Evolutionary conservation across 306 rosid genomes (phyloP).

Genomic region (Cucumis hystrix): DNA sequence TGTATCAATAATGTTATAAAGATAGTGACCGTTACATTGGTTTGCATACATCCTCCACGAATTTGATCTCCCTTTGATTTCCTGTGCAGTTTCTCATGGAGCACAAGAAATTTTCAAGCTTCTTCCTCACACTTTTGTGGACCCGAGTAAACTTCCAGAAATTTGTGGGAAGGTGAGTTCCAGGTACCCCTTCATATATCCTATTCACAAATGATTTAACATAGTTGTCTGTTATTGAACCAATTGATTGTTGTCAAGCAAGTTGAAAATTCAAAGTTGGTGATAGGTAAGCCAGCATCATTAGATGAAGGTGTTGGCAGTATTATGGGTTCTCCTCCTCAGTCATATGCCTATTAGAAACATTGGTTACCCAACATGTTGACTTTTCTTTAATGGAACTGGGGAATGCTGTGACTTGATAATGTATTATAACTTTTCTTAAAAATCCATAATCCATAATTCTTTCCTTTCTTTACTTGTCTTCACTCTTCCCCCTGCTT

Average conservation of each 20-base stretch:
- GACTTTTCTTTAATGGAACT: background rate
- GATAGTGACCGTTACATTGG: background rate
- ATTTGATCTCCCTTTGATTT: constrained; percentile 3
- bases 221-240: background rate
- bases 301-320: background rate
- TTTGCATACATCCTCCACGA: background rate
- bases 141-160: constrained; percentile 48
- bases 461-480: background rate
- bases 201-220: background rate
- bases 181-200: background rate
- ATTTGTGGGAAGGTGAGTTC: constrained; percentile 38
- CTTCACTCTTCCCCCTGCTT: background rate
- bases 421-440: background rate
- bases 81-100: constrained; percentile 63
- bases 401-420: background rate
- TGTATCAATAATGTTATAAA: background rate
- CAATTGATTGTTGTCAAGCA: background rate
- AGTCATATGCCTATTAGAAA: background rate
- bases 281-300: background rate
- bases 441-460: background rate
- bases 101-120: constrained; percentile 88
- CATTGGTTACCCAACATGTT: background rate
- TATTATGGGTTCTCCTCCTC: background rate
- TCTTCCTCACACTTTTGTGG: constrained; percentile 81
- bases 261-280: background rate